Evolutionary conservation across 345 rosid species (phyloP), one percentile per base, ranked within the genome.

Genomic region (Theobroma cacao): DNA sequence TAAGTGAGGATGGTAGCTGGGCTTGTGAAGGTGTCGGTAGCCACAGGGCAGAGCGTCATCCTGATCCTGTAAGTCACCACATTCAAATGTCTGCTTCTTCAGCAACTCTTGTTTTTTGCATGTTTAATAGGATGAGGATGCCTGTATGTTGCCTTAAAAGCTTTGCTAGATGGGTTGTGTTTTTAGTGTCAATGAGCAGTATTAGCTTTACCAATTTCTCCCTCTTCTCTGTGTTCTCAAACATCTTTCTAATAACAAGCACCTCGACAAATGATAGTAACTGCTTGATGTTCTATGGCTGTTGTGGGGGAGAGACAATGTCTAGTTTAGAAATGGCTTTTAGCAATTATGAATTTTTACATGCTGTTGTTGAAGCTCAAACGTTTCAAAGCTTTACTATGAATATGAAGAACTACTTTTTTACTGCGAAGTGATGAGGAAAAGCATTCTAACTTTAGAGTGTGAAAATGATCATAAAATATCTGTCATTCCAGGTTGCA

Each of bases 1-100:
- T 95, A 18, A 82, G 74, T 38, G 82, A 85, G 15, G 93, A 92
- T 86, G 97, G 97, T 55, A 90, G 89, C 87, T 96, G 98, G 98
- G 84, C 87, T 80, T 89, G 91, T 82, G 87, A 89, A 74, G 86
- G 84, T 68, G 82, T 80, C 5, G 78, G 84, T 63, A 84, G 83
- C 41, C 89, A 81, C 84, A 90, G 79, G 77, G 61, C 84, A 1
- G 83, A 84, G 62, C 79, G 30, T 53, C 81, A 80, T 78, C 91
- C 91, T 81, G 88, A 95, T 81, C 98, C 98, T 14, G 98, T 91
- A 89, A 79, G 95, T 84, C 34, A 59, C 34, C 17, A 17, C 43
- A 8, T 8, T 62, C 15, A 5, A 34, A 43, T 81, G 8, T 77
- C 31, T 60, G 3, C 71, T 73, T 65, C 62, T 71, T 74, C 36